Base-by-base conservation (phyloP, 192 early-diverging fungal genomes). In the Coemansia sp. region DNA sequence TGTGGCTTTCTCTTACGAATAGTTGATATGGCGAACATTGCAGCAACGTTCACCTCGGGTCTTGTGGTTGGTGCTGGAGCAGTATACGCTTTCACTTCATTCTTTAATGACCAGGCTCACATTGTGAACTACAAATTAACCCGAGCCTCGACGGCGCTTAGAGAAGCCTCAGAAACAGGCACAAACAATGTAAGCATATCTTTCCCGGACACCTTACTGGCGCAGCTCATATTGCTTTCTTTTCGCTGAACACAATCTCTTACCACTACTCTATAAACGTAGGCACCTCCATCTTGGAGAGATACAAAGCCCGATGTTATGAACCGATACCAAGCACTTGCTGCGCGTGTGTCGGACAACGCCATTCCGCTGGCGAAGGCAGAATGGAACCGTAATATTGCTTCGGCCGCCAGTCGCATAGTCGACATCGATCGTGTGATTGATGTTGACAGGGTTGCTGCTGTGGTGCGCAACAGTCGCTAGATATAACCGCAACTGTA, bases 351-450 rank as follows among this genome's bases (percentile, higher is more conserved):
- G 38, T 75, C 73, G 4, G 53, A 65, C 10, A 74, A 63, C n/a
- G 69, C 78, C 8, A 53, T 75, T 32, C 73, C 78, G 17, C 61
- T 75, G 32, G 78, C 78, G 41, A 80, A 80, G 41, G 61, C 73
- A 10, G 66, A 68, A 41, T 80, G 78, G 78, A 80, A 80, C 49
- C 38, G 53, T 15, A 57, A 66, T 2, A 25, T 80, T 11, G 40
- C 54, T 17, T 35, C 56, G 20, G 60, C 59, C 1, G 78, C 69
- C 7, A 34, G 25, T 23, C 29, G 60, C 36, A 53, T 66, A 43
- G 20, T 62, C 2, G 59, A 65, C 40, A 35, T 71, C 49, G 69
- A 74, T 29, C 25, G 50, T 52, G 20, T 23, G 22, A 52, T 74
- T 19, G 62, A 62, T 23, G 15, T 73, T 11, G 69, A 68, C 35